A percentile compares a stretch with the other conserved stretches of the same genome.
phyloP scores from a whole-genome alignment of 768 basidiomycete genomes.

The Pulveroboletus sp. region DNA sequence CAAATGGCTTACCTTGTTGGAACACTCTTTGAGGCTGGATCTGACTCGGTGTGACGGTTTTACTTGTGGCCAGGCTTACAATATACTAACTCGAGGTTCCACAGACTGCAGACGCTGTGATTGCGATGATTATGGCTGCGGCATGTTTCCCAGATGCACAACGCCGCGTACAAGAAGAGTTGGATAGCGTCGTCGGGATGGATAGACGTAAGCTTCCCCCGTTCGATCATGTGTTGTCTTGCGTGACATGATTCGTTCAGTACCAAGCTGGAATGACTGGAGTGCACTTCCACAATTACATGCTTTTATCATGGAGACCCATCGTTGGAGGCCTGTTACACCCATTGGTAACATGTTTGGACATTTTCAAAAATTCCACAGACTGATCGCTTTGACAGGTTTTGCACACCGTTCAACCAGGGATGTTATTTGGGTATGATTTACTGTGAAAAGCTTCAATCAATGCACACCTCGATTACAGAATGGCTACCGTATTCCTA shows the following conservation, averaged over 20 bases:
- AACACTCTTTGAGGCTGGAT: slow-evolving; percentile 59
- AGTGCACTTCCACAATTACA: slow-evolving; percentile 32
- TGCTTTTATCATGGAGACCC: slow-evolving; percentile 37
- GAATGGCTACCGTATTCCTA: slow-evolving; percentile 23
- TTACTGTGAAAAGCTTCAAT: slow-evolving; percentile 29
- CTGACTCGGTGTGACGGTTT: slow-evolving; percentile 42
- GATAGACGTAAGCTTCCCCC: slow-evolving; percentile 24
- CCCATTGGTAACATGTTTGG: slow-evolving; percentile 19
- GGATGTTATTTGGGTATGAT: slow-evolving; percentile 58
- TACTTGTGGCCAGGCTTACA: fast-evolving
- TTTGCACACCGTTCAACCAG: slow-evolving; percentile 61
- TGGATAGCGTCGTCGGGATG: slow-evolving; percentile 49
- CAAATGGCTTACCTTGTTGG: slow-evolving; percentile 61
- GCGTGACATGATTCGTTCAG: slow-evolving; percentile 12
- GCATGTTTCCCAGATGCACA: slow-evolving; percentile 54
- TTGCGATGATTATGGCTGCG: slow-evolving; percentile 50
- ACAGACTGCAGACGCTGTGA: slow-evolving; percentile 16
- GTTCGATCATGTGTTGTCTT: background rate
- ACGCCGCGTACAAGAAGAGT: slow-evolving; percentile 47
- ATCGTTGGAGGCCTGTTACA: slow-evolving; percentile 37
- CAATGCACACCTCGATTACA: background rate
- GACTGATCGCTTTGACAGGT: slow-evolving; percentile 19
- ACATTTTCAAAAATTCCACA: too few relatives aligned
- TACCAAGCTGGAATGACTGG: slow-evolving; percentile 36
- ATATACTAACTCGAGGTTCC: background rate